A percentile compares a stretch with the other conserved stretches of the same genome.
These are phyloP conservation scores for Talaromyces verruculosus DNA, from an alignment of 2,329 filamentous ascomycete species.

Conservation along the genomic window DNA sequence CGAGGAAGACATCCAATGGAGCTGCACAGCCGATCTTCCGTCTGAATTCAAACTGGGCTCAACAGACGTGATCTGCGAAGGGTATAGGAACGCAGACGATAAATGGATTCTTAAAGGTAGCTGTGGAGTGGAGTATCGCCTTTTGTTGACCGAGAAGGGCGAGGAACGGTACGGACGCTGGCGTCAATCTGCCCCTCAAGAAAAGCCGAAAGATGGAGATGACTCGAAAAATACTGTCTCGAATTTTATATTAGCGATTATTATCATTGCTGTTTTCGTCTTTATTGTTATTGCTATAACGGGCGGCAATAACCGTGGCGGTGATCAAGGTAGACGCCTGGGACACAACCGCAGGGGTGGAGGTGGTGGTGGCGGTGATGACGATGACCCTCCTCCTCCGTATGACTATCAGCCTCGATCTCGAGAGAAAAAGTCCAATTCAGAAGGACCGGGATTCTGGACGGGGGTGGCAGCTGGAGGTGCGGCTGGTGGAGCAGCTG, in stretches of 20 bases:
- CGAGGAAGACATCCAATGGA: constrained; percentile 83
- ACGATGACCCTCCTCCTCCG: constrained; percentile 42
- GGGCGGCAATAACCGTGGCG: constrained; percentile 25
- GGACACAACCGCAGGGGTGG: constrained; percentile 38
- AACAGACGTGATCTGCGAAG: constrained; percentile 91
- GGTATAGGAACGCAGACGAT: constrained; percentile 74
- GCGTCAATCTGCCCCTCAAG: constrained; percentile 18
- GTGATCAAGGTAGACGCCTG: constrained; percentile 25
- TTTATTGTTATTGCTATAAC: constrained; percentile 28
- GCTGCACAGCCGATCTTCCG: constrained; percentile 68
- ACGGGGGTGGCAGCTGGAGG: constrained; percentile 45
- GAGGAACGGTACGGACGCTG: constrained; percentile 64
- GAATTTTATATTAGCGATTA: constrained; percentile 32
- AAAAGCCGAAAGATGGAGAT: neutral
- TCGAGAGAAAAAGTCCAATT: constrained; percentile 28
- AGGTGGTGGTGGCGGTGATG: constrained; percentile 37
- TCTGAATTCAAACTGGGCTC: constrained; percentile 71
- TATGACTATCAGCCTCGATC: constrained; percentile 36
- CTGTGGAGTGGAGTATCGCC: constrained; percentile 86
- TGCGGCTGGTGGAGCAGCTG: constrained; percentile 40
- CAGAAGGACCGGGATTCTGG: constrained; percentile 51
- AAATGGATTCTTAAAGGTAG: constrained; percentile 86
- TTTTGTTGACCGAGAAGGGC: constrained; percentile 75
- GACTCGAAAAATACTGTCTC: neutral
- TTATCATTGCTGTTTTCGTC: constrained; percentile 27